Conservation (phyloP, 2,329 filamentous ascomycete genomes). For the Dothiorella sarmentorum region DNA sequence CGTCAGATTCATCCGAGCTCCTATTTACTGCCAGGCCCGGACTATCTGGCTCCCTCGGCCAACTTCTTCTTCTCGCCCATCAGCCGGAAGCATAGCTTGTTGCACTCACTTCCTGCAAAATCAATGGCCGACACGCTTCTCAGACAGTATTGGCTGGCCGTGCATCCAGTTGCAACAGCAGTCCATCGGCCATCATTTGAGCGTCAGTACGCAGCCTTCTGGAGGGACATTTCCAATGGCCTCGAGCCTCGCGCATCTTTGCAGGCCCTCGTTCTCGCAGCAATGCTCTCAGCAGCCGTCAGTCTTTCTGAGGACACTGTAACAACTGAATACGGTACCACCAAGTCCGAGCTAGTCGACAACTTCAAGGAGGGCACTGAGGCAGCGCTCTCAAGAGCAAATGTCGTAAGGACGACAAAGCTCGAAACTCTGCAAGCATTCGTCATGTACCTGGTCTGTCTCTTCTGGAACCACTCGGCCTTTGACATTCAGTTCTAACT, state of each 20-base stretch:
- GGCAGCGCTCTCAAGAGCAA: constrained; percentile 63
- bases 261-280: constrained; percentile 67
- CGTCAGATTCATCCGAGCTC: constrained; percentile 24
- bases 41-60: constrained; percentile 66
- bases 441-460: constrained; percentile 67
- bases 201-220: constrained; percentile 61
- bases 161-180: constrained; percentile 66
- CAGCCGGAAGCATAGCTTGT: constrained; percentile 42
- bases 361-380: constrained; percentile 66
- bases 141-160: constrained; percentile 63
- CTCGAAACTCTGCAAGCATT: constrained; percentile 74
- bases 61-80: constrained; percentile 62
- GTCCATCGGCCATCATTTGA: constrained; percentile 67
- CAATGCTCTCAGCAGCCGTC: constrained; percentile 65
- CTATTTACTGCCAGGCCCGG: constrained; percentile 61
- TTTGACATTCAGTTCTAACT: background rate
- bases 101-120: constrained; percentile 60
- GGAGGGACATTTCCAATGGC: constrained; percentile 57
- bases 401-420: constrained; percentile 67
- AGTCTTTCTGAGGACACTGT: constrained; percentile 59
- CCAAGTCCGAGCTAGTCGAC: constrained; percentile 57
- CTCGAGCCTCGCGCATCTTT: constrained; percentile 62
- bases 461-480: no score
- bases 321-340: constrained; percentile 52
- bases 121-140: constrained; percentile 60